Evolutionary conservation across 164 flowering plant genomes (phyloP), one percentile per base, ranked within the genome.

Genomic region (Tetrastigma voinierianum): DNA sequence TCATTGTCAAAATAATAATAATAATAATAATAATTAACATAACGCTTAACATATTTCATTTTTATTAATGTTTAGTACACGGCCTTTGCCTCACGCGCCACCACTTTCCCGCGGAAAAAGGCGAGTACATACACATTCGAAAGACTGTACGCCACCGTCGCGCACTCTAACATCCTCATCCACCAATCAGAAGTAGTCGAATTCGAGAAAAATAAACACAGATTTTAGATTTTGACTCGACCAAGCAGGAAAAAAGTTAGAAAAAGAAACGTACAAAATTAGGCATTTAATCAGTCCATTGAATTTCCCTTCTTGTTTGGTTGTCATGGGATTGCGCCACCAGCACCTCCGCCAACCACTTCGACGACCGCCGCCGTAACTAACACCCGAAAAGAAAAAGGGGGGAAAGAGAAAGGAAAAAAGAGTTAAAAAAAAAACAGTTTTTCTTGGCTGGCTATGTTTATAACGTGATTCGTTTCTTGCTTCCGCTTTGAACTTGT

Each of bases 111-210:
- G 46, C 32, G 20, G 32, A 48, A 62, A 62, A 21, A 9, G 53
- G 65, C 15, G 65, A 9, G 43, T 6, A 19, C n/a, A 10, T 60
- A 45, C 65, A 53, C 18, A 71, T 46, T 48, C 74, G 61, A 60
- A 51, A 56, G 66, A 71, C 23, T 15, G 69, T 61, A 40, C 74
- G 70, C 47, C 51, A 51, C 44, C 54, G 20, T 66, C 65, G 65
- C 64, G 47, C 17, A 15, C 55, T 32, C 14, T 58, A 18, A 25
- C n/a, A 44, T 6, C n/a, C 57, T n/a, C 24, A 10, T 2, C 32
- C 32, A 21, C 32, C 49, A 24, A 46, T 54, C 43, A 10, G 12
- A 17, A 8, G 18, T 14, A 56, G 57, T 12, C 12, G 40, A n/a
- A 20, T 9, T 10, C 2, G 16, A 59, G 12, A 10, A 23, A 46